Base-by-base conservation (phyloP, 495 filamentous ascomycete species). In the Darksidea phi region DNA sequence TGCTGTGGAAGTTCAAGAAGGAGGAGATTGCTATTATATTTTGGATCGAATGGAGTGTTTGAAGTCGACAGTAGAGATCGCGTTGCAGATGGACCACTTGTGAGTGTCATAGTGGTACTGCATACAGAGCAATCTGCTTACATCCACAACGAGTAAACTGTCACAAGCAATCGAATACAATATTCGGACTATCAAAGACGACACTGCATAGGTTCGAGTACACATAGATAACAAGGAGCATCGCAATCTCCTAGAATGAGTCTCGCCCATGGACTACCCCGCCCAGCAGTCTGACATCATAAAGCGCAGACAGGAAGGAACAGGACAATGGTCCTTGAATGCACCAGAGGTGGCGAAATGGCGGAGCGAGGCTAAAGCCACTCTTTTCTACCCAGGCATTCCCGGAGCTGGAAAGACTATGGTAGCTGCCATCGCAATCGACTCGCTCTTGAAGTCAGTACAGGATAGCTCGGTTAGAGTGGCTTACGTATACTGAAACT, bases 401-500 rank as follows among this genome's bases (percentile, higher is more conserved):
- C 77, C 74, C 52, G 66, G 64, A 21, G 59, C 69, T 5, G 68
- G 69, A 11, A 72, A 72, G 46, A 70, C 69, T 0, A 50, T 70
- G 2, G 53, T 66, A 7, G 58, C 69, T 15, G 50, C 71, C 18
- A 70, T 72, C 13, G 58, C 66, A 7, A 63, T 76, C 6, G 54
- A 76, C 12, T 50, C 74, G 36, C 65, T 77, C 6, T 17, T 15
- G 1, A 18, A 12, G 25, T 11, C 5, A 10, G 1, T 6, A 10
- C n/a, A 20, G 13, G 45, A 50, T 28, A 15, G 1, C 2, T 1
- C 17, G 2, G 46, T 54, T 41, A 69, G 70, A 8, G 55, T 81
- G 43, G 74, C 74, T 6, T 78, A 72, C 49, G 11, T 79, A 49
- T 81, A 74, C 57, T 79, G 70, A 63, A 74, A 72, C 48, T 80